Percentiles rank a stretch among this genome's conserved stretches.
Conservation (phyloP, 73 alveolate genomes). For the Symbiodinium natans region DNA sequence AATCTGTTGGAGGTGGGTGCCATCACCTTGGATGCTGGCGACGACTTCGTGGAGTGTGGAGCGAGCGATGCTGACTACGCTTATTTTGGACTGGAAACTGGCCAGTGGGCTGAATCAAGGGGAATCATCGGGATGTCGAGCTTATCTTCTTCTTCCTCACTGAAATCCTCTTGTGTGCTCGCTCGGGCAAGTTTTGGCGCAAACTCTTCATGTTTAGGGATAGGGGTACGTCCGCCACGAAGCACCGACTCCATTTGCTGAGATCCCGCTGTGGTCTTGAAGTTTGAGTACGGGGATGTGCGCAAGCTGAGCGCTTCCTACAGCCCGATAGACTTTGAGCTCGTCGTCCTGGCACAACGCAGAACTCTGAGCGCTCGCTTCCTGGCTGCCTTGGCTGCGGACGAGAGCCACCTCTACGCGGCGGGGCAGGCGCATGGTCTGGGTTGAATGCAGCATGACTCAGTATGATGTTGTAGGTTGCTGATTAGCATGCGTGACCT, state of each 20-base stretch:
- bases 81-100: background rate
- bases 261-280: slow-evolving; percentile 11
- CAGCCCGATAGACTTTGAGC: background rate
- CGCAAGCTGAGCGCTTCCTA: background rate
- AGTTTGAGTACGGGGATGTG: background rate
- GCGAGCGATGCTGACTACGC: background rate
- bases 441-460: too few relatives aligned
- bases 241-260: background rate
- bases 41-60: background rate
- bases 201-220: too few relatives aligned
- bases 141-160: too few relatives aligned
- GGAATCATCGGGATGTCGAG: too few relatives aligned
- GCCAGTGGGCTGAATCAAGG: background rate
- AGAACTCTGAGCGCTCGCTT: background rate
- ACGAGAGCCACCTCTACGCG: background rate
- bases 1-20: background rate
- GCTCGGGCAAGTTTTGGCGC: too few relatives aligned
- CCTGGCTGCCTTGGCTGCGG: slow-evolving; percentile 15
- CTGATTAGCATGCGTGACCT: too few relatives aligned
- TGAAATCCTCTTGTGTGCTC: too few relatives aligned
- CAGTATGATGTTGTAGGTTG: too few relatives aligned
- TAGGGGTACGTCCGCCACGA: too few relatives aligned
- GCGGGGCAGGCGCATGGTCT: background rate
- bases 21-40: background rate
- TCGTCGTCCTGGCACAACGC: background rate